Base-by-base conservation (phyloP, 495 filamentous ascomycete species). In the Daldinia decipiens region DNA sequence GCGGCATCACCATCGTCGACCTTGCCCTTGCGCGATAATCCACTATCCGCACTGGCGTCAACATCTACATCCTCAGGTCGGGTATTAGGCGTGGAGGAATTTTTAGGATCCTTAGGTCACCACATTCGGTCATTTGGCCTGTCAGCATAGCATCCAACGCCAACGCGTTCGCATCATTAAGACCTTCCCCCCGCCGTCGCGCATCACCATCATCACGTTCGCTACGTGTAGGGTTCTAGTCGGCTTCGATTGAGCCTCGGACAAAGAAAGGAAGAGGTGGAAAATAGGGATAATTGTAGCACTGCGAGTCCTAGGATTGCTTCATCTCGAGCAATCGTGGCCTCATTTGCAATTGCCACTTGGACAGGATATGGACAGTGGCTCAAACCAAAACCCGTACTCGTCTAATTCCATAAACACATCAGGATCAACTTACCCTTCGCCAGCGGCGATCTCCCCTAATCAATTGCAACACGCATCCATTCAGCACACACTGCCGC, bases 401-500 rank as follows among this genome's bases (percentile, higher is more conserved):
- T 61, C 72, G 72, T 74, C 75, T 74, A 74, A 77, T 65, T 62
- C 57, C 52, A 74, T 80, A 74, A 74, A 70, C 78, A 74, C 78
- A 8, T 72, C 78, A 31, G 71, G 74, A 36, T 71, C 76, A 38
- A 73, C 77, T 34, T 78, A 80, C 65, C 76, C 76, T 27, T 79
- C 85, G 73, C 84, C 85, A n/a, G 86, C 86, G 61, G 85, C 84
- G 60, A 84, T 82, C 69, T 73, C 87, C 54, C 86, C 86, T 73
- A 87, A 88, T 66, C 87, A 88, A 76, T 82, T 84, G 64, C 87
- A 89, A 78, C 84, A 89, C 74, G 79, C 82, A 59, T 82, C 84
- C 38, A 81, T 83, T 43, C 86, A 88, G 70, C 89, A 92, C 77
- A 91, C 89, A n/a, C 82, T 92, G 74, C 90, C 90, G 47, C 90